These are phyloP conservation scores for Carex myosuroides DNA, from an alignment of 176 grass and related monocot species.

Conservation along the genomic window DNA sequence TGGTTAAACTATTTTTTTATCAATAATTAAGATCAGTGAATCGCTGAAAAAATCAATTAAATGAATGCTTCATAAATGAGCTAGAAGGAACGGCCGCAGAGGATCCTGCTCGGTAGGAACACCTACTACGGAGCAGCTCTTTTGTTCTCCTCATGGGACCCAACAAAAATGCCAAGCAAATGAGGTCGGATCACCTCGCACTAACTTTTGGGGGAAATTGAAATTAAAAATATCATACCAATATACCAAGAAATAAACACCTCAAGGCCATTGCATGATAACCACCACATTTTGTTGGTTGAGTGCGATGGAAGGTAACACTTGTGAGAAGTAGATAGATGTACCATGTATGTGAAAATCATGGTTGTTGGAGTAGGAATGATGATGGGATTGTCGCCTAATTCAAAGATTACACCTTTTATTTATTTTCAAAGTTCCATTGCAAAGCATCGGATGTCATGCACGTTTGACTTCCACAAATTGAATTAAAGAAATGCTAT, in stretches of 20 bases:
- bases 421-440: not conserved
- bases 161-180: not conserved
- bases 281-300: slow-evolving; percentile 18
- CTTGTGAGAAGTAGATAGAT: slow-evolving; percentile 1
- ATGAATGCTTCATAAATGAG: not conserved
- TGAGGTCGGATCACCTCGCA: slow-evolving; percentile 1
- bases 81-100: not conserved
- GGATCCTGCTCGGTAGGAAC: slow-evolving; percentile 10
- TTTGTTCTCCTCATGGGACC: slow-evolving; percentile 14
- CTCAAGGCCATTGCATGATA: not conserved
- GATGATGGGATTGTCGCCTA: not conserved
- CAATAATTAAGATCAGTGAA: no score
- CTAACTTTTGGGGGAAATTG: slow-evolving; percentile 5
- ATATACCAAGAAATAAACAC: not conserved
- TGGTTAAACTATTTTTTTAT: no score
- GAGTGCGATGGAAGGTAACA: slow-evolving; percentile 21
- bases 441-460: not conserved
- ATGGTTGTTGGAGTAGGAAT: slow-evolving; percentile 23
- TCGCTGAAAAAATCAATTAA: not conserved
- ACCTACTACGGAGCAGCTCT: slow-evolving; percentile 12
- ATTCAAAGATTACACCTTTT: not conserved
- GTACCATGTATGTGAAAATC: slow-evolving; percentile 12
- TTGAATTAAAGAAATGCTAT: not conserved
- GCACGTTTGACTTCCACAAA: not conserved
- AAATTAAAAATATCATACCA: not conserved